These are phyloP conservation scores for Aspergillus incahuasiensis DNA, from an alignment of 495 filamentous ascomycete species.

Conservation along the genomic window DNA sequence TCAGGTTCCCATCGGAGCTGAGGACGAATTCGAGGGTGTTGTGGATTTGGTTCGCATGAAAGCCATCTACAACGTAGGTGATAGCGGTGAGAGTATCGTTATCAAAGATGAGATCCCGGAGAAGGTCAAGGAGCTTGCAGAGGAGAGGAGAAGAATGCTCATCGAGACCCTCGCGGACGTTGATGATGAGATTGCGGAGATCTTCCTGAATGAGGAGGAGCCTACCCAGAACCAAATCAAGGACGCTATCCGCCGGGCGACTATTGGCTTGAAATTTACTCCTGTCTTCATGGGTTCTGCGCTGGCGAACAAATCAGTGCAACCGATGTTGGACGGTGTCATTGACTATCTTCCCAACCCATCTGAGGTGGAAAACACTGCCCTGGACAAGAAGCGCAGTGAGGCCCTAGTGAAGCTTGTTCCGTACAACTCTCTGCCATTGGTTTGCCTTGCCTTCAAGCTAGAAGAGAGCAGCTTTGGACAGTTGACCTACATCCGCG, in stretches of 20 bases:
- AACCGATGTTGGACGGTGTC: constrained; percentile 96
- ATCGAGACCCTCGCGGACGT: constrained; percentile 97
- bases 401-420: constrained; percentile 82
- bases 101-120: constrained; percentile 77
- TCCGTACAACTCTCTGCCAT: constrained; percentile 86
- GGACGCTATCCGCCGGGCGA: constrained; percentile 83
- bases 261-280: constrained; percentile 83
- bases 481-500: constrained; percentile 96
- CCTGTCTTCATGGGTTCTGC: constrained; percentile 97
- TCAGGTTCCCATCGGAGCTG: constrained; percentile 90
- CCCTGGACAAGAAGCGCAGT: constrained; percentile 72
- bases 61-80: constrained; percentile 84
- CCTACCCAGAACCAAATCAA: constrained; percentile 79
- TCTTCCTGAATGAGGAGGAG: constrained; percentile 82
- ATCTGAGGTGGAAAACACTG: constrained; percentile 80
- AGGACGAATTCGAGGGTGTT: constrained; percentile 91
- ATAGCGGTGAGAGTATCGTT: constrained; percentile 65
- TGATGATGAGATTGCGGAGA: constrained; percentile 95
- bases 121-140: constrained; percentile 63
- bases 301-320: constrained; percentile 88
- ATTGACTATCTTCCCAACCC: constrained; percentile 97
- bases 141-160: constrained; percentile 75
- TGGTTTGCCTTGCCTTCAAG: constrained; percentile 97
- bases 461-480: constrained; percentile 98
- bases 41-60: constrained; percentile 92